Conservation (phyloP, 2,329 filamentous ascomycete genomes). For the Diaporthe humulicola region DNA sequence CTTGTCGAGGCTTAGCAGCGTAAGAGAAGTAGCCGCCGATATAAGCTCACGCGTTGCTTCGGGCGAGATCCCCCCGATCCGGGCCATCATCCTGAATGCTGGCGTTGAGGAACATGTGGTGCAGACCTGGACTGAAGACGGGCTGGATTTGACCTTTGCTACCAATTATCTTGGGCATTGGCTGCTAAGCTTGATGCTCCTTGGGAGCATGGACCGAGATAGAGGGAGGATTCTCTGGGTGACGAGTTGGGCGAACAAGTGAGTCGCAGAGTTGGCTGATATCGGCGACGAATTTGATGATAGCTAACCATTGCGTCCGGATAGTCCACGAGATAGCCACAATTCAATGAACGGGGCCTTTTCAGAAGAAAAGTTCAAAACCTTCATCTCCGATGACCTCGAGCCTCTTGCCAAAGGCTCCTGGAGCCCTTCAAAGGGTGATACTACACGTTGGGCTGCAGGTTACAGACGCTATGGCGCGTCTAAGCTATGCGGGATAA, state of each 20-base stretch:
- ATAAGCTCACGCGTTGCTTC: conserved; percentile 48
- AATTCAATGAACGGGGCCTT: conserved; percentile 2
- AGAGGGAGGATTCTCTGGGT: conserved; percentile 42
- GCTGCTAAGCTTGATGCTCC: conserved; percentile 43
- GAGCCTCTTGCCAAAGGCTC: conserved; percentile 4
- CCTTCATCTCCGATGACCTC: neutral
- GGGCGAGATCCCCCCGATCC: conserved; percentile 54
- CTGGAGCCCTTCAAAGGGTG: neutral
- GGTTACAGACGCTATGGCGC: conserved; percentile 11
- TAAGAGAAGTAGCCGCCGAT: conserved; percentile 46
- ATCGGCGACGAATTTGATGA: neutral
- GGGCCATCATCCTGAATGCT: conserved; percentile 53
- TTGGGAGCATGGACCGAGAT: conserved; percentile 44
- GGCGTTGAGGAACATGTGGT: conserved; percentile 44
- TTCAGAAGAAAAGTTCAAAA: neutral
- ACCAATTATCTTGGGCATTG: conserved; percentile 46
- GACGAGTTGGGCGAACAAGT: conserved; percentile 38
- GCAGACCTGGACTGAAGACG: conserved; percentile 39
- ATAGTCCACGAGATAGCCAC: neutral
- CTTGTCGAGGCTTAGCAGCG: conserved; percentile 46
- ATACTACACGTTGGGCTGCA: neutral
- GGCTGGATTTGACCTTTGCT: conserved; percentile 41
- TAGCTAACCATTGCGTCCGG: neutral
- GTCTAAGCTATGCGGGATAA: neutral
- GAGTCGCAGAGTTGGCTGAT: neutral